These are phyloP conservation scores for Globisporangium cystogenes DNA, from an alignment of 352 stramenopile species.

Conservation along the genomic window DNA sequence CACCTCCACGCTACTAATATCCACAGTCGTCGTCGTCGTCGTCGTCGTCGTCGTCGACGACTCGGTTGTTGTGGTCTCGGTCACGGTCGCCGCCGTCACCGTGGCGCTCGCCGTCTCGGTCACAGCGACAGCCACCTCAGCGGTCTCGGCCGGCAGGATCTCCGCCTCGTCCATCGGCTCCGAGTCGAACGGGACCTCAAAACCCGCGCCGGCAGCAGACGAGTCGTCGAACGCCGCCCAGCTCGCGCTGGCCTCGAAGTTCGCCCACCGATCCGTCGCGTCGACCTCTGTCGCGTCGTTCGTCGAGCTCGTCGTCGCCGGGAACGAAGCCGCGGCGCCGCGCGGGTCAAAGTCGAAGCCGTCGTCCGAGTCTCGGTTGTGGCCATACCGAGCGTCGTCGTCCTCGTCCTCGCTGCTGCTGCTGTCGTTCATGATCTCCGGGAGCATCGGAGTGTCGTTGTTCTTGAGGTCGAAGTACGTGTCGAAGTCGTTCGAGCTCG, in stretches of 20 bases:
- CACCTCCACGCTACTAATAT: conserved; percentile 14
- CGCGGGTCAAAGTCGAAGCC: conserved; percentile 29
- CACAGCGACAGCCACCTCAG: conserved; percentile 19
- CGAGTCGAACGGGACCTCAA: conserved; percentile 54
- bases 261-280: conserved; percentile 41
- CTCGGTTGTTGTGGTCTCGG: conserved; percentile 2
- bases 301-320: background rate
- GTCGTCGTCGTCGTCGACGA: conserved; percentile 5
- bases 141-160: conserved; percentile 25
- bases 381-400: conserved; percentile 38
- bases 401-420: conserved; percentile 87
- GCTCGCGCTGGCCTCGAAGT: conserved; percentile 51
- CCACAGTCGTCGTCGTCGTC: conserved; percentile 3
- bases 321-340: conserved; percentile 3
- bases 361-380: conserved; percentile 14
- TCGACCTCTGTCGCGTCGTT: conserved; percentile 9
- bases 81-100: background rate
- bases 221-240: conserved; percentile 69
- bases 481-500: conserved; percentile 51
- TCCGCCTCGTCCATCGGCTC: conserved; percentile 41
- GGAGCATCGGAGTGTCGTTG: conserved; percentile 67
- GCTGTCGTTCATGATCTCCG: conserved; percentile 85
- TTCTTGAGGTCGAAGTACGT: conserved; percentile 71
- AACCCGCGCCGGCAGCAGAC: conserved; percentile 18
- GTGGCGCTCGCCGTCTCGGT: conserved; percentile 6